Evolutionary conservation across 768 basidiomycete genomes (phyloP).

Genomic region (Megacollybia marginata): DNA sequence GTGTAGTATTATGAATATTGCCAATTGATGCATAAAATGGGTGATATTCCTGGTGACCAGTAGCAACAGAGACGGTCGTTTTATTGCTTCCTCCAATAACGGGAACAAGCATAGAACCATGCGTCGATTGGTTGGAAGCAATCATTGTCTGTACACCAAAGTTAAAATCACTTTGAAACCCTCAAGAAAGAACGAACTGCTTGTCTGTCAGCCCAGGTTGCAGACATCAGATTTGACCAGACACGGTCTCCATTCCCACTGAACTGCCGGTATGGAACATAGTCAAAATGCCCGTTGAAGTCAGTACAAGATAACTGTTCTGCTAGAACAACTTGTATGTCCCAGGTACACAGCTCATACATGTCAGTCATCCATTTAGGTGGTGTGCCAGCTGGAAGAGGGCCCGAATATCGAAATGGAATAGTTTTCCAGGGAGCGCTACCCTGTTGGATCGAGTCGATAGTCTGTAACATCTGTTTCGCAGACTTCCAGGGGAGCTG

Average conservation of each 20-base stretch:
- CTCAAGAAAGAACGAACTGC: constrained; percentile 17
- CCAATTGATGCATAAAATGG: constrained; percentile 26
- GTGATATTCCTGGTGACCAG: constrained; percentile 31
- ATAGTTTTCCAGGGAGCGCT: constrained; percentile 12
- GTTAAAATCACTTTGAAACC: not conserved
- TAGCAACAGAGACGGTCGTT: constrained; percentile 32
- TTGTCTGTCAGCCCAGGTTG: constrained; percentile 25
- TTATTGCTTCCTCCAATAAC: constrained; percentile 32
- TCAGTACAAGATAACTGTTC: constrained; percentile 15
- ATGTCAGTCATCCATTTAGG: constrained; percentile 10
- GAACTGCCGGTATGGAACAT: too few relatives aligned
- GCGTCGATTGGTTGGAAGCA: constrained; percentile 12
- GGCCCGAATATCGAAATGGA: constrained; percentile 6
- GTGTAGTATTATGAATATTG: constrained; percentile 18
- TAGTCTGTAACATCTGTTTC: constrained; percentile 8
- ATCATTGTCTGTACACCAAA: constrained; percentile 16
- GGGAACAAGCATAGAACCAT: constrained; percentile 23
- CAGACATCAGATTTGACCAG: too few relatives aligned
- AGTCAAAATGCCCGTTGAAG: too few relatives aligned
- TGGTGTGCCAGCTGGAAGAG: not conserved
- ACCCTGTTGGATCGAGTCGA: constrained; percentile 13
- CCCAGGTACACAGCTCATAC: constrained; percentile 10
- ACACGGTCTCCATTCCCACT: too few relatives aligned
- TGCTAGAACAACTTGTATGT: constrained; percentile 10
- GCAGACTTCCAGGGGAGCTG: constrained; percentile 1